Conservation (phyloP, 495 filamentous ascomycete genomes). For the Stereocaulon alpinum region DNA sequence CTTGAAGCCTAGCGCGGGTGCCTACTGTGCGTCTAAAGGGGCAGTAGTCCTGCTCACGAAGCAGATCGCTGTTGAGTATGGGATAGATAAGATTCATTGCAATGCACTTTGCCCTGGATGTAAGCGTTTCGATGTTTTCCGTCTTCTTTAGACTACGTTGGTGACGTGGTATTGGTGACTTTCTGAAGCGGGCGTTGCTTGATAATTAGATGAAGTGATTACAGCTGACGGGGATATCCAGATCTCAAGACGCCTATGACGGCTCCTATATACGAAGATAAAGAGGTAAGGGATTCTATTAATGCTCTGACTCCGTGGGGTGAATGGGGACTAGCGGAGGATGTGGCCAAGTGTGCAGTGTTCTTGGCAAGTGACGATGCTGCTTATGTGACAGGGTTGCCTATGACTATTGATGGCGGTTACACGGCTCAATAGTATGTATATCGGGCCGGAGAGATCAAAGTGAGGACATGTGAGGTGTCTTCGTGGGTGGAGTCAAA, state of each 20-base stretch:
- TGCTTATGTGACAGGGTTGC: slow-evolving; percentile 36
- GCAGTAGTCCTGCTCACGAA: slow-evolving; percentile 41
- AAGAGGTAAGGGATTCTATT: background rate
- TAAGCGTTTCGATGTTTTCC: slow-evolving; percentile 24
- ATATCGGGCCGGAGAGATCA: too few relatives aligned
- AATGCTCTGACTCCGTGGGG: slow-evolving; percentile 27
- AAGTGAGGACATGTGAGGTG: too few relatives aligned
- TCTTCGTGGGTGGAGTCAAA: too few relatives aligned
- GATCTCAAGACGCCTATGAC: slow-evolving; percentile 19
- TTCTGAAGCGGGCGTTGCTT: too few relatives aligned
- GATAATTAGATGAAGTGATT: too few relatives aligned
- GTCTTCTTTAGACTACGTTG: background rate
- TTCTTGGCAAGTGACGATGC: slow-evolving; percentile 43
- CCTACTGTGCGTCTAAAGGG: slow-evolving; percentile 43
- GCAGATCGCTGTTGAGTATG: slow-evolving; percentile 43
- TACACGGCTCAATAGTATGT: background rate
- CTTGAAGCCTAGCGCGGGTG: slow-evolving; percentile 20
- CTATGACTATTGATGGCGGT: slow-evolving; percentile 39
- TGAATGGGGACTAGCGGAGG: slow-evolving; percentile 35
- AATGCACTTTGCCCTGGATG: slow-evolving; percentile 49
- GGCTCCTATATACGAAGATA: slow-evolving; percentile 2
- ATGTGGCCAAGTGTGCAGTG: slow-evolving; percentile 40
- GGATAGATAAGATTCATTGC: slow-evolving; percentile 38
- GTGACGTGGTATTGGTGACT: too few relatives aligned
- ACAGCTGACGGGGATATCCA: background rate